Evolutionary conservation across 139 green algal species (phyloP).

Genomic region (Mychonastes homosphaera): DNA sequence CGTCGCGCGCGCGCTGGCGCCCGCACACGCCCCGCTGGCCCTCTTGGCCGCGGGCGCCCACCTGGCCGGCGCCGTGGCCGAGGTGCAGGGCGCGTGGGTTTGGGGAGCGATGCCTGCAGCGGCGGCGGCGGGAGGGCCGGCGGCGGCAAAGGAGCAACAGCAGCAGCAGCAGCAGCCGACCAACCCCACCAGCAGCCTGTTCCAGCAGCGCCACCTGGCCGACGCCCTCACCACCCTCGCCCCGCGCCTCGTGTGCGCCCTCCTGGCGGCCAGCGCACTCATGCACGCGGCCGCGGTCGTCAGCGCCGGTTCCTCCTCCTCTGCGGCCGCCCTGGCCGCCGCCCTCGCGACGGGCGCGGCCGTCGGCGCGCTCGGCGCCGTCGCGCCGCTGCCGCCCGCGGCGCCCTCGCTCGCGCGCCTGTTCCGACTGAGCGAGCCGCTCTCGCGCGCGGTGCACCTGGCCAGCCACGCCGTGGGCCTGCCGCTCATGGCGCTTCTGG

Average conservation of each 20-base stretch:
- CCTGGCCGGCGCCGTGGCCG: conserved; percentile 1
- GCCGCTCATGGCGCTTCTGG: conserved; percentile 7
- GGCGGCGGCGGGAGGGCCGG: neutral
- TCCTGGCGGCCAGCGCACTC: conserved; percentile 17
- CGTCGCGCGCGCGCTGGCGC: conserved; percentile 19
- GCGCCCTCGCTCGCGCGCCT: conserved; percentile 17
- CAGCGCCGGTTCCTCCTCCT: too few relatives aligned
- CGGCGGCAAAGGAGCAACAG: neutral
- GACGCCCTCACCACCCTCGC: conserved; percentile 16
- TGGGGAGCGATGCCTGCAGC: too few relatives aligned
- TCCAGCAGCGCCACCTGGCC: neutral
- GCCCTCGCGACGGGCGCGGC: neutral
- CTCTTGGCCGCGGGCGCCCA: conserved; percentile 32
- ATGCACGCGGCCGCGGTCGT: too few relatives aligned
- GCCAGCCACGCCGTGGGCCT: conserved; percentile 9
- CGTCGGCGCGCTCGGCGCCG: neutral
- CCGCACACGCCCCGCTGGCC: conserved; percentile 25
- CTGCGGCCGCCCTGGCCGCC: neutral
- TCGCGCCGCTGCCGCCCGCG: conserved; percentile 12
- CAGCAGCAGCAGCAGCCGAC: neutral
- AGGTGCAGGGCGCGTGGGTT: neutral
- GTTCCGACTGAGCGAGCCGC: conserved; percentile 35
- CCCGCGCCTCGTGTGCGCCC: conserved; percentile 20
- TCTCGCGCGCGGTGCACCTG: conserved; percentile 7
- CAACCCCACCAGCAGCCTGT: neutral